Evolutionary conservation across 139 green algal genomes (phyloP), one percentile per base, ranked within the genome.

Genomic region (Diplosphaera chodatii): DNA sequence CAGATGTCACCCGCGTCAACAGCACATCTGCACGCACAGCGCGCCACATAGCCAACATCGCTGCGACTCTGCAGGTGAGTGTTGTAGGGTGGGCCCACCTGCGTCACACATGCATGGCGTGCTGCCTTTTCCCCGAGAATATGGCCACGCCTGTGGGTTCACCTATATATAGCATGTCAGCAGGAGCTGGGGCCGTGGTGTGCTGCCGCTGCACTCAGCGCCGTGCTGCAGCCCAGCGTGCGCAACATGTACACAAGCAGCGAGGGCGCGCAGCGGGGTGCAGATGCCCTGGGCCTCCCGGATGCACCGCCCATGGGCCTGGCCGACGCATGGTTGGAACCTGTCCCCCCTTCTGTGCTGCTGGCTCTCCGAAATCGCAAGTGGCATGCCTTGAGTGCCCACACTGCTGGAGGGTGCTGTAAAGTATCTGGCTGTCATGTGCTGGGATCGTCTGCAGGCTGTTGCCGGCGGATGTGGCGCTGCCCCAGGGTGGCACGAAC

Each of bases 101-200:
- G 23, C 21, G 16, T 63, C 21, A 63, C 55, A 6, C 23, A 63
- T 63, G 55, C 23, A 28, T 63, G 55, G 22, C 55, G 4, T 22
- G 55, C 23, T n/a, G n/a, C n/a, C n/a, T n/a, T n/a, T n/a, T n/a
- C n/a, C n/a, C n/a, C n/a, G n/a, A n/a, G n/a, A n/a, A n/a, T n/a
- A n/a, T n/a, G n/a, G n/a, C n/a, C n/a, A n/a, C n/a, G n/a, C n/a
- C n/a, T n/a, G n/a, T n/a, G n/a, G n/a, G n/a, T n/a, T n/a, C n/a
- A n/a, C n/a, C n/a, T n/a, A n/a, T n/a, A 13, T 48, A 21, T 13
- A 48, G 37, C 37, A 48, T 48, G 37, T 48, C 37, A 8, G 37
- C 48, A 59, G 70, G 70, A 75, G 28, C 63, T 75, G 34, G 70
- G 70, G 3, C 70, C 70, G 1, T 69, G 62, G 70, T 75, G 62